These are phyloP conservation scores for Telfairia occidentalis DNA, from an alignment of 331 rosid species.

Conservation along the genomic window DNA sequence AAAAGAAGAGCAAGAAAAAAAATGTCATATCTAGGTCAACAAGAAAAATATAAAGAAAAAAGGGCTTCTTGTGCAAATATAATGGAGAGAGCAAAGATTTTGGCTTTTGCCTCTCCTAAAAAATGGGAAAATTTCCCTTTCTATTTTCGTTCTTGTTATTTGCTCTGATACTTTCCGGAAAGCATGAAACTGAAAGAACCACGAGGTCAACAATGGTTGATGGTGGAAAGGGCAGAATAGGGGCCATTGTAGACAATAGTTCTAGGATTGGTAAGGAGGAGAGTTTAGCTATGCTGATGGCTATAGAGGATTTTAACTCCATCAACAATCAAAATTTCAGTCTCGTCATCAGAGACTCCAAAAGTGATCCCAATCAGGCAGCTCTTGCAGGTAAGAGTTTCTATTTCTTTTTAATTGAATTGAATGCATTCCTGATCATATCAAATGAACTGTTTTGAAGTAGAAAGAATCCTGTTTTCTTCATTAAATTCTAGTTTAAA, in stretches of 20 bases:
- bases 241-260: conserved; percentile 4
- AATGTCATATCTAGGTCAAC: neutral
- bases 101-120: neutral
- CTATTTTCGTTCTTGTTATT: conserved; percentile 3
- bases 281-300: conserved; percentile 10
- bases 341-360: conserved; percentile 4
- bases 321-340: neutral
- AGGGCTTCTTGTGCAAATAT: neutral
- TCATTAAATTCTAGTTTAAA: neutral
- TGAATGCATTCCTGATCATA: neutral
- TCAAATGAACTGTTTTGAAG: neutral
- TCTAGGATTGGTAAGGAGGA: conserved; percentile 17
- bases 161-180: neutral
- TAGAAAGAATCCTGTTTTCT: neutral
- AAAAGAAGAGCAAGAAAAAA: neutral
- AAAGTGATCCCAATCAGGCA: conserved; percentile 7
- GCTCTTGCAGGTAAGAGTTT: conserved; percentile 6
- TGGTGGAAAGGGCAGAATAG: neutral
- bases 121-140: neutral
- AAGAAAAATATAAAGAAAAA: neutral
- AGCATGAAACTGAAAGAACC: neutral
- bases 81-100: neutral
- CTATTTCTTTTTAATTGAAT: neutral
- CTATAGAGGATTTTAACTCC: neutral
- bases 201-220: neutral